Percentiles rank a stretch among this genome's conserved stretches.
Evolutionary conservation across 352 stramenopile species (phyloP).

Genomic region (Globisporangium emineosum): DNA sequence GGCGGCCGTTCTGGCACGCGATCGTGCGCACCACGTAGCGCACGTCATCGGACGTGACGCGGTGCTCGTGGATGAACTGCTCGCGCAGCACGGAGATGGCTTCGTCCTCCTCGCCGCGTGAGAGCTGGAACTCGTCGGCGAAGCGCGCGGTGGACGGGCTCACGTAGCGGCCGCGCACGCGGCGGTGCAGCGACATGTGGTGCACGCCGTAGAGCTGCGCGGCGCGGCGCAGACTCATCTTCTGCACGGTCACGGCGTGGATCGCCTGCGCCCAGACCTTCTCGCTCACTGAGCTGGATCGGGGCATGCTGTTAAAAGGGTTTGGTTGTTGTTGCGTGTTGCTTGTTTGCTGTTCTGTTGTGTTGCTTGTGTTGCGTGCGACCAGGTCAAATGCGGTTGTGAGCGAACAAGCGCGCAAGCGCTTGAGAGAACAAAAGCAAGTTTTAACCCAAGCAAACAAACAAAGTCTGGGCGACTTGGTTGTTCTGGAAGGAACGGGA

Average conservation of each 20-base stretch:
- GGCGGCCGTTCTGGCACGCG: conserved; percentile 35
- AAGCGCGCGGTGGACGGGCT: neutral
- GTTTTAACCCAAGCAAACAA: neutral
- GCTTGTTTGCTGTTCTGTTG: conserved; percentile 5
- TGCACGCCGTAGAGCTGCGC: conserved; percentile 44
- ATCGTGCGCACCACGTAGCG: conserved; percentile 60
- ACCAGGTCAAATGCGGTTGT: conserved; percentile 2
- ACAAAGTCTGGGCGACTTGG: neutral
- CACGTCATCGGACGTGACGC: conserved; percentile 44
- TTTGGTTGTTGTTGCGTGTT: neutral
- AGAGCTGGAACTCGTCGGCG: conserved; percentile 30
- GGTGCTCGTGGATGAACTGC: conserved; percentile 45
- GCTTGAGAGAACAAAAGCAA: neutral
- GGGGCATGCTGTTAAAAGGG: conserved; percentile 10
- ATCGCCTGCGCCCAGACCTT: conserved; percentile 41
- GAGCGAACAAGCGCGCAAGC: neutral
- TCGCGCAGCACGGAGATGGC: conserved; percentile 44
- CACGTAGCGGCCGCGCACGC: conserved; percentile 18
- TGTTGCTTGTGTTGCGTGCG: conserved; percentile 12
- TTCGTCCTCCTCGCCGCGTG: conserved; percentile 50
- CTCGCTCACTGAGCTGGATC: conserved; percentile 26
- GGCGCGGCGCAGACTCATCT: conserved; percentile 38
- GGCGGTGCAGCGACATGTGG: conserved; percentile 39
- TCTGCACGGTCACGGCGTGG: conserved; percentile 40
- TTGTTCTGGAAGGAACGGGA: neutral